Evolutionary conservation across 306 rosid genomes (phyloP).

Genomic region (Purshia tridentata): DNA sequence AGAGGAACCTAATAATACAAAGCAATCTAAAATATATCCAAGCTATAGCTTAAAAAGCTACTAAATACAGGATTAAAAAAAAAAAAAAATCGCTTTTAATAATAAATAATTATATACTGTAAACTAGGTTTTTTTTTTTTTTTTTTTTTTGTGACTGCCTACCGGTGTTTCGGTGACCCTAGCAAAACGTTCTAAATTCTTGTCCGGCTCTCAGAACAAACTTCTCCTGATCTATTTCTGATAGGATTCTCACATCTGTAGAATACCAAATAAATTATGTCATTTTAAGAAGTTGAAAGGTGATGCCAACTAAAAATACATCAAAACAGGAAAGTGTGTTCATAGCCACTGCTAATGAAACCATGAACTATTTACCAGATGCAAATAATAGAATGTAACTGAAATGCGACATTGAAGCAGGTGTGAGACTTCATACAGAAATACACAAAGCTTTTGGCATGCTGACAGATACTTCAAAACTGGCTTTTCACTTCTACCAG

Average conservation of each 20-base stretch:
- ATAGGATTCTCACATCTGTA: background rate
- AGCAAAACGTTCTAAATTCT: background rate
- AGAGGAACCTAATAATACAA: background rate
- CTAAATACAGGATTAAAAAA: background rate
- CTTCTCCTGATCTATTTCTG: background rate
- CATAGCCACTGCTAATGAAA: background rate
- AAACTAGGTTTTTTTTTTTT: too few relatives aligned
- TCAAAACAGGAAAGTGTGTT: background rate
- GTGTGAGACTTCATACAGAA: background rate
- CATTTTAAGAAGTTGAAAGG: background rate
- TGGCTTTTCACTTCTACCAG: background rate
- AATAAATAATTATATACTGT: too few relatives aligned
- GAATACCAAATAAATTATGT: background rate
- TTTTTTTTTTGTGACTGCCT: background rate
- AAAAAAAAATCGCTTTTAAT: too few relatives aligned
- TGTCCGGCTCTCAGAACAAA: background rate
- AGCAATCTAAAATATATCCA: background rate
- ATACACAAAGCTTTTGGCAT: background rate
- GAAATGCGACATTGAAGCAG: background rate
- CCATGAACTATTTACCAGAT: background rate
- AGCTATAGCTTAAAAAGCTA: conserved; percentile 11
- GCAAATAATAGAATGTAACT: background rate
- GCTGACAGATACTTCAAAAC: background rate
- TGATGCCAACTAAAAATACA: background rate
- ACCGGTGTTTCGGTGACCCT: conserved; percentile 1